These are phyloP conservation scores for Cyberlindnera amylophila DNA, from an alignment of 805 yeast genomes.

Conservation along the genomic window DNA sequence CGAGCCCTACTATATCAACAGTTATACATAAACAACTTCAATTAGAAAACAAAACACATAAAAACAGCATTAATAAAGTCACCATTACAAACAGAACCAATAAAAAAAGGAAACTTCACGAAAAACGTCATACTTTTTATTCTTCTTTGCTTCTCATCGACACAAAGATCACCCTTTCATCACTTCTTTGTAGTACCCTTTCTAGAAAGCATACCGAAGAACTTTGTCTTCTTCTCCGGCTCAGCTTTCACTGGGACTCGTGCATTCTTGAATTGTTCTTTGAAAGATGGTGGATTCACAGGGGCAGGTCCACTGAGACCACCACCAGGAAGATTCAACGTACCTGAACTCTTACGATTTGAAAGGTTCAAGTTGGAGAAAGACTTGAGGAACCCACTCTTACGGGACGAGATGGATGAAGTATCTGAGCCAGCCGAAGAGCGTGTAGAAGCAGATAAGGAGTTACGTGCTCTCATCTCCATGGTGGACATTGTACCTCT, in stretches of 20 bases:
- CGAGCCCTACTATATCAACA: no score
- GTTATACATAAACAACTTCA: no score
- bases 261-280: not conserved
- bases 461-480: not conserved
- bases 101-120: not conserved
- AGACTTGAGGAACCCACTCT: constrained; percentile 12
- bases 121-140: not conserved
- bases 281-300: not conserved
- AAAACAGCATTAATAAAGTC: no score
- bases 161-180: not conserved
- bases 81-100: no score
- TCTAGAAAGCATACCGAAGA: constrained; percentile 8
- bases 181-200: constrained; percentile 5
- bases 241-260: not conserved
- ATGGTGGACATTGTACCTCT: not conserved
- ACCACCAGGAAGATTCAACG: not conserved
- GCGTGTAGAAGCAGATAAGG: not conserved
- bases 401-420: constrained; percentile 1
- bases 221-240: constrained; percentile 1
- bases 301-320: not conserved
- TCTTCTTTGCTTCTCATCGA: no score
- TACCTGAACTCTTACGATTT: constrained; percentile 2
- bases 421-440: constrained; percentile 1
- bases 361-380: constrained; percentile 8
- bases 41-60: no score